phyloP scores from a whole-genome alignment of 805 yeast species.

The Ogataea salicorniae region DNA sequence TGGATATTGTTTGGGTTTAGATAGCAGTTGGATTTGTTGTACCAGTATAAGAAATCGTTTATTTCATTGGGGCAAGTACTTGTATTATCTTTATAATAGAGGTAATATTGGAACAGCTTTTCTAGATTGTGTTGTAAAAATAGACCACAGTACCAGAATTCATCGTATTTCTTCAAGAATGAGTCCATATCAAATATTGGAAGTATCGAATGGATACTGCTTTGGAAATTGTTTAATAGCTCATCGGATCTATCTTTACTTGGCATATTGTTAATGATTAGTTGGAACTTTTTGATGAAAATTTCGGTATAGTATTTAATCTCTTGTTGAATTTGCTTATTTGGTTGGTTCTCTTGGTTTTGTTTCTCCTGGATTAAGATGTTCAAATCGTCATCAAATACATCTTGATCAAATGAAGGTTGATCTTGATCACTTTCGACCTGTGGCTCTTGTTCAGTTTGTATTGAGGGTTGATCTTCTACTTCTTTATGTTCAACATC shows the following conservation, averaged over 20 bases:
- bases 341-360: constrained; percentile 2
- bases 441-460: not conserved
- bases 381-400: constrained; percentile 12
- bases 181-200: constrained; percentile 47
- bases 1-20: constrained; percentile 14
- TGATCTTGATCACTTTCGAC: not conserved
- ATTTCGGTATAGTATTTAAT: not conserved
- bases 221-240: constrained; percentile 41
- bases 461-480: not conserved
- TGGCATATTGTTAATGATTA: constrained; percentile 34
- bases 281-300: constrained; percentile 31
- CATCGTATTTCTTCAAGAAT: constrained; percentile 36
- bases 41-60: constrained; percentile 37
- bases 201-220: constrained; percentile 49
- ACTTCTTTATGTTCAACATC: not conserved
- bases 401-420: not conserved
- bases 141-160: constrained; percentile 41
- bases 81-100: constrained; percentile 6
- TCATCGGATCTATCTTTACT: constrained; percentile 45
- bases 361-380: not conserved
- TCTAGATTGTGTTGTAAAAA: constrained; percentile 18
- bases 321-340: not conserved
- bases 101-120: constrained; percentile 14
- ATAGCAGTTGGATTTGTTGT: constrained; percentile 31
- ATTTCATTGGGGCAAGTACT: constrained; percentile 12